Percentiles rank a stretch among this genome's conserved stretches.
These are phyloP conservation scores for Phytopythium oedochilum DNA, from an alignment of 352 stramenopile species.

Conservation along the genomic window DNA sequence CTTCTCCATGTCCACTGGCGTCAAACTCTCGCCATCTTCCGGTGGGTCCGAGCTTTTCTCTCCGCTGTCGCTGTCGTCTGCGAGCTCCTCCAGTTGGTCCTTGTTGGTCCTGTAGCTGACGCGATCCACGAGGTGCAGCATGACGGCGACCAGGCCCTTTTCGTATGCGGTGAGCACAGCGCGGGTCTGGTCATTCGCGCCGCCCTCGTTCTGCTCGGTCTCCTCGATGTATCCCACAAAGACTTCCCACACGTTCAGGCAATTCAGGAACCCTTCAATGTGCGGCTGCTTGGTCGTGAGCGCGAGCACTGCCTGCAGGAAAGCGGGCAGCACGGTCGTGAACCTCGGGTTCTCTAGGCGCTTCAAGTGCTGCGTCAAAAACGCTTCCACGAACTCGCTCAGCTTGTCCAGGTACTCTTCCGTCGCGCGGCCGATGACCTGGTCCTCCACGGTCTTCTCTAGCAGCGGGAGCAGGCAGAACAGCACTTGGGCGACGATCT, in stretches of 20 bases:
- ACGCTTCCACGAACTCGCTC: conserved; percentile 67
- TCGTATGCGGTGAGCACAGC: conserved; percentile 63
- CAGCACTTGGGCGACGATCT: conserved; percentile 54
- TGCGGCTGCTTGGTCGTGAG: conserved; percentile 73
- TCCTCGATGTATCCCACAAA: conserved; percentile 83
- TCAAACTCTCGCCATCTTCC: conserved; percentile 31
- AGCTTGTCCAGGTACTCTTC: conserved; percentile 75
- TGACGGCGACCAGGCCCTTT: conserved; percentile 60
- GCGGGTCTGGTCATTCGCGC: conserved; percentile 40
- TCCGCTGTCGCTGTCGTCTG: conserved; percentile 33
- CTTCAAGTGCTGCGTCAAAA: conserved; percentile 71
- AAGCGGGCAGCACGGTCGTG: conserved; percentile 37
- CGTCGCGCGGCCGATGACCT: conserved; percentile 34
- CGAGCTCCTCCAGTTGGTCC: conserved; percentile 58
- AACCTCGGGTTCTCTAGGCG: conserved; percentile 58
- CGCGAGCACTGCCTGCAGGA: conserved; percentile 50
- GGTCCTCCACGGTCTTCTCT: conserved; percentile 55
- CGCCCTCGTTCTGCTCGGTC: conserved; percentile 60
- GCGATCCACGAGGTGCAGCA: conserved; percentile 73
- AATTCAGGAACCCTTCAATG: conserved; percentile 72
- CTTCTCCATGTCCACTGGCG: conserved; percentile 31
- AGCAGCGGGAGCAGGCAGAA: conserved; percentile 47
- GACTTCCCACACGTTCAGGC: conserved; percentile 76
- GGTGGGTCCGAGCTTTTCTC: conserved; percentile 7
- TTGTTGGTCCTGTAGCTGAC: conserved; percentile 64